A percentile compares a stretch with the other conserved stretches of the same genome.
These are phyloP conservation scores for Apocynum venetum DNA, from an alignment of 257 asterid species.

Conservation along the genomic window DNA sequence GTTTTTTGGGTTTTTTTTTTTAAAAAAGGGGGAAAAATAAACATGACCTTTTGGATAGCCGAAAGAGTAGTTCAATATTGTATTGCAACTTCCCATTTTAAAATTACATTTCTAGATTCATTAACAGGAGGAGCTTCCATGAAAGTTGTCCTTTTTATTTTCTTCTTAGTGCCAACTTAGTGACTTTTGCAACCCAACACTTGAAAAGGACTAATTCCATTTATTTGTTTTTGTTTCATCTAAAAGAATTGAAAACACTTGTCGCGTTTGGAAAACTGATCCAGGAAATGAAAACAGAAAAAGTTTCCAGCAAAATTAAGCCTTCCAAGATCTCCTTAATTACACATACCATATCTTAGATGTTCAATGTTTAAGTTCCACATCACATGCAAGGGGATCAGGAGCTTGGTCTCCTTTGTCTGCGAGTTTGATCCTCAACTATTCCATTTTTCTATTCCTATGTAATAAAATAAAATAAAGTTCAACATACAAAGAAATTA, in stretches of 20 bases:
- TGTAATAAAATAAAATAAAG: no score
- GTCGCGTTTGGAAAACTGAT: neutral
- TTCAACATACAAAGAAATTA: no score
- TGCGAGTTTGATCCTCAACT: no score
- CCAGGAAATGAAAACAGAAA: neutral
- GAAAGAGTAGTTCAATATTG: neutral
- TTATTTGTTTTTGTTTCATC: neutral
- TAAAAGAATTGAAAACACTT: neutral
- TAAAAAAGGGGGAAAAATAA: neutral
- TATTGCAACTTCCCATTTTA: neutral
- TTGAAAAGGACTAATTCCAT: neutral
- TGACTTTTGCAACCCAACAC: neutral
- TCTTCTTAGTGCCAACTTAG: neutral
- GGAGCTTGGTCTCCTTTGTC: no score
- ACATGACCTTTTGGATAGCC: neutral
- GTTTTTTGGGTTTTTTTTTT: neutral
- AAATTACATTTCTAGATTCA: neutral
- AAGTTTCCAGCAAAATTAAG: no score
- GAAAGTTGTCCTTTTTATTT: neutral
- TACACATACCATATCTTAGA: no score
- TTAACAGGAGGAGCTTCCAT: neutral
- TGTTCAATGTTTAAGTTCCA: no score
- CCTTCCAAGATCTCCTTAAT: no score
- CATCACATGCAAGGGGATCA: no score
- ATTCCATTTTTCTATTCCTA: no score